Evolutionary conservation across 306 rosid genomes (phyloP).

Genomic region (Psophocarpus tetragonolobus): DNA sequence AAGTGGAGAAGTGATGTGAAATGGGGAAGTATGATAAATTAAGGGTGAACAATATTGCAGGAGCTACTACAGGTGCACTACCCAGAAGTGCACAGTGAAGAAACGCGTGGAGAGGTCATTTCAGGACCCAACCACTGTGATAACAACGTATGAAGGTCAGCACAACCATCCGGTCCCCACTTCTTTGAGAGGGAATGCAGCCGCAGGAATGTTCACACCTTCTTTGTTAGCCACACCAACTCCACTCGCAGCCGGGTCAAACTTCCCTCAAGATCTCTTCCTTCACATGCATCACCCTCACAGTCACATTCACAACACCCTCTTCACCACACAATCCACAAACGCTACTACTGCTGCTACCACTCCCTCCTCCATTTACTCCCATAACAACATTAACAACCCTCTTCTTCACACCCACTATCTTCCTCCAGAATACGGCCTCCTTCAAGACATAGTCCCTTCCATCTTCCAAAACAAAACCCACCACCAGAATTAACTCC

Average conservation of each 20-base stretch:
- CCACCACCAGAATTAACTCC: slow-evolving; percentile 40
- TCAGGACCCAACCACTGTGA: slow-evolving; percentile 71
- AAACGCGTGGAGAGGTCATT: slow-evolving; percentile 85
- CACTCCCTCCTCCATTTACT: slow-evolving; percentile 3
- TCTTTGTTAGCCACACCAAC: slow-evolving; percentile 39
- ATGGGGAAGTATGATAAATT: background rate
- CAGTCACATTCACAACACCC: slow-evolving; percentile 1
- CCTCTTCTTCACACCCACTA: slow-evolving; percentile 37
- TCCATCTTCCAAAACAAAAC: slow-evolving; percentile 68
- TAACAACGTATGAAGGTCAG: slow-evolving; percentile 86
- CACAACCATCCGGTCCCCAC: slow-evolving; percentile 90
- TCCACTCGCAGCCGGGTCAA: slow-evolving; percentile 34
- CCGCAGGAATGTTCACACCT: slow-evolving; percentile 63
- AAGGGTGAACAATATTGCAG: slow-evolving; percentile 30
- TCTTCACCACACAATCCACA: slow-evolving; percentile 9
- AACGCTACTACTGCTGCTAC: slow-evolving; percentile 4
- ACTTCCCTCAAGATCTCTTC: slow-evolving; percentile 49
- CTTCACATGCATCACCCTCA: slow-evolving; percentile 24
- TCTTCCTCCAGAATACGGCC: slow-evolving; percentile 50
- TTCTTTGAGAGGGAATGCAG: slow-evolving; percentile 64
- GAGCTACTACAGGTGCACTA: slow-evolving; percentile 87
- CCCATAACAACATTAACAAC: slow-evolving; percentile 28
- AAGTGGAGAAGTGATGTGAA: background rate
- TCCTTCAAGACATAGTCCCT: slow-evolving; percentile 75
- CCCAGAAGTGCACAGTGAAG: slow-evolving; percentile 82